phyloP scores from a whole-genome alignment of 1,139 yeast species.

The Yamadazyma blattariae region DNA sequence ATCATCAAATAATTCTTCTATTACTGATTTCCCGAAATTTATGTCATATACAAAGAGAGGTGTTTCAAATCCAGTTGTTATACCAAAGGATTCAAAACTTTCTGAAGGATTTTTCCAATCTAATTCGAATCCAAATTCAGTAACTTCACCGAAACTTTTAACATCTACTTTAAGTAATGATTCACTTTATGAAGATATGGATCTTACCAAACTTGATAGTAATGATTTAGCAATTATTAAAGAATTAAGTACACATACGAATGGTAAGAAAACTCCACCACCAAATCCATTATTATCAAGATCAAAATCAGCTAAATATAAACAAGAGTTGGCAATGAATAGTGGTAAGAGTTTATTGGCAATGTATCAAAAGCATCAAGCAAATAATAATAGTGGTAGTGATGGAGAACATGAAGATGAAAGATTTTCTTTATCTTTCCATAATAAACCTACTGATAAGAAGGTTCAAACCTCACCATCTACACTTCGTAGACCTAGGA shows the following conservation, averaged over 20 bases:
- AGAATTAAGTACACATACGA: conserved; percentile 13
- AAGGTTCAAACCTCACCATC: conserved; percentile 8
- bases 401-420: conserved; percentile 11
- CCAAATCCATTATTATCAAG: conserved; percentile 19
- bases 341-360: conserved; percentile 25
- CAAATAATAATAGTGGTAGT: conserved; percentile 6
- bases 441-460: conserved; percentile 4
- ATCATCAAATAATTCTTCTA: conserved; percentile 25
- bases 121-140: not conserved
- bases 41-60: conserved; percentile 19
- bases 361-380: conserved; percentile 22
- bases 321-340: conserved; percentile 17
- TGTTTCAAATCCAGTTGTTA: conserved; percentile 21
- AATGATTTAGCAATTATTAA: conserved; percentile 27
- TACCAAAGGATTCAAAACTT: conserved; percentile 11
- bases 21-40: conserved; percentile 28
- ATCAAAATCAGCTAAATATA: conserved; percentile 30
- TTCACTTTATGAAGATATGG: conserved; percentile 11
- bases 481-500: conserved; percentile 18
- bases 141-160: conserved; percentile 11
- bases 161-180: conserved; percentile 10
- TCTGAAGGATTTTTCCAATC: conserved; percentile 27
- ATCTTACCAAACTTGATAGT: conserved; percentile 12
- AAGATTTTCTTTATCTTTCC: conserved; percentile 24
- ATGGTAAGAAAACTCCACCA: conserved; percentile 5